Evolutionary conservation across 176 grass and related monocot species (phyloP), one percentile per base, ranked within the genome.

Genomic region (Avena sativa): DNA sequence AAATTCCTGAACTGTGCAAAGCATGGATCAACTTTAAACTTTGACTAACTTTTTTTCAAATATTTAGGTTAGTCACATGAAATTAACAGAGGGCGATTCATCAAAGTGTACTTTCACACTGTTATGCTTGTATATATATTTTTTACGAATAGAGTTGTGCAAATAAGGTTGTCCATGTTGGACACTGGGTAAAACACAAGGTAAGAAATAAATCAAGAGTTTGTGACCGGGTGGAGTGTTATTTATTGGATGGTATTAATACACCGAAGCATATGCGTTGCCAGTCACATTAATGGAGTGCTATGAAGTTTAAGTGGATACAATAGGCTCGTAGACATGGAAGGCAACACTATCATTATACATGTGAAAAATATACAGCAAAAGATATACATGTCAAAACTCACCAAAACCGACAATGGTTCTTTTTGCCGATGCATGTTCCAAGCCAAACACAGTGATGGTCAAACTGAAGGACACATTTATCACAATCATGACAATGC

Each of bases 381-480:
- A 76, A 82, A 59, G 8, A 84, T 12, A 73, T 5, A 85, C 16
- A 76, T 30, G 19, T 38, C 43, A 69, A 48, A 87, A 80, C 93
- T 98, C 50, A 98, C 96, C 94, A 99, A 92, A 99, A 99, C 38
- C 87, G 87, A 66, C 92, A 89, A 89, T 96, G 97, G 83, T 99
- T 99, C 59, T 94, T 93, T 91, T 90, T 92, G 49, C 97, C 97
- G 36, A 99, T 92, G 81, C 97, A 99, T 78, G 94, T 97, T 79
- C 97, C 97, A 74, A 99, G 92, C 97, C 94, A 99, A 80, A 99
- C 65, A 71, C 97, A 99, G 80, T 99, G 97, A 97, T 99, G 97
- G 85, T 99, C 97, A 79, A 94, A 99, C 82, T 95, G 97, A 82
- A 99, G 97, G 63, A 99, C 91, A 53, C 97, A 99, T 92, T 96